Evolutionary conservation across 2,329 filamentous ascomycete species (phyloP).

Genomic region (Fusarium sp.): DNA sequence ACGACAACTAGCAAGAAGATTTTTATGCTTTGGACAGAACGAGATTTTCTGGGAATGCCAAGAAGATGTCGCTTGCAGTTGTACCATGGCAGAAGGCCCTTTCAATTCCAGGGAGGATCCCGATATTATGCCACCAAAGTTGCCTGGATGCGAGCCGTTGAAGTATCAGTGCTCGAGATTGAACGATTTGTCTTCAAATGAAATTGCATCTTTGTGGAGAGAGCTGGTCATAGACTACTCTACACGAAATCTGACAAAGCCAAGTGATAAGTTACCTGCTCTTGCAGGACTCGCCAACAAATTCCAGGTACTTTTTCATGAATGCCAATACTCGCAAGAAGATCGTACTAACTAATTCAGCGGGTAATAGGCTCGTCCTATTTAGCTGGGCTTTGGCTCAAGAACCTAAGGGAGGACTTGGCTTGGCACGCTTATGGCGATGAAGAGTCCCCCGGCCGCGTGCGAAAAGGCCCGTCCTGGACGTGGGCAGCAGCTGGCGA

Average conservation of each 20-base stretch:
- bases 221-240: neutral
- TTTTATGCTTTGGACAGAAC: neutral
- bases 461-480: neutral
- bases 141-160: neutral
- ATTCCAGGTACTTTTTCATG: neutral
- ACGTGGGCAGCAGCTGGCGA: neutral
- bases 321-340: neutral
- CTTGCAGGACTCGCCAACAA: neutral
- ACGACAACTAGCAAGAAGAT: neutral
- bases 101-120: neutral
- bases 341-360: neutral
- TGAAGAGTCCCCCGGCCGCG: neutral
- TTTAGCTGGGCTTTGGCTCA: neutral
- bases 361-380: neutral
- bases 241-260: neutral
- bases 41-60: constrained; percentile 2
- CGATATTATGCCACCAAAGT: neutral
- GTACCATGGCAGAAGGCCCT: neutral
- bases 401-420: neutral
- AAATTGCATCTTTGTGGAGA: neutral
- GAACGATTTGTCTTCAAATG: neutral
- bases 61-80: neutral
- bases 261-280: neutral
- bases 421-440: neutral
- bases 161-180: neutral